Conservation (phyloP, 495 filamentous ascomycete species). For the Glonium stellatum region DNA sequence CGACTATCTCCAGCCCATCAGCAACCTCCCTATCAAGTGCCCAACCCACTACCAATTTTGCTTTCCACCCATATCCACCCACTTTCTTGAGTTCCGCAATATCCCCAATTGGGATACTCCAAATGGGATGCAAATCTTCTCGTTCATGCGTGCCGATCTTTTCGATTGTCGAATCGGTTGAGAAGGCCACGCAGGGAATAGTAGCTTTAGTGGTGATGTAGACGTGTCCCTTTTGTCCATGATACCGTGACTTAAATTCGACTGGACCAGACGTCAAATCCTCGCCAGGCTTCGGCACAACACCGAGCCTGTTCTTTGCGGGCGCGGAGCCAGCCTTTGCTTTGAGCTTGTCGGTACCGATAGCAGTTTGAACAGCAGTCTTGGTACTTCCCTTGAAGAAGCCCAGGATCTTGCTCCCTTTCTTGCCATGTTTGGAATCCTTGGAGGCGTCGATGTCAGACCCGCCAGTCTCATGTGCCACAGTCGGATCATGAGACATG, state of each 20-base stretch:
- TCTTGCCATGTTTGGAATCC: conserved; percentile 37
- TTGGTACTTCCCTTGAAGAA: conserved; percentile 67
- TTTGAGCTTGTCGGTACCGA: conserved; percentile 61
- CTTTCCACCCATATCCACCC: conserved; percentile 84
- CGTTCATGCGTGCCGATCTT: conserved; percentile 46
- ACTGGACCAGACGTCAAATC: conserved; percentile 54
- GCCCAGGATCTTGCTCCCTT: conserved; percentile 49
- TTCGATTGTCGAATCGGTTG: conserved; percentile 38
- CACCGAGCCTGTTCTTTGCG: conserved; percentile 65
- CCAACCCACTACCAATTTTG: conserved; percentile 79
- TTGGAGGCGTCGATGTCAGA: conserved; percentile 38
- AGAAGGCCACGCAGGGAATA: conserved; percentile 55
- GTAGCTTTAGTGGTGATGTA: conserved; percentile 59
- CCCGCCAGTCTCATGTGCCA: conserved; percentile 31
- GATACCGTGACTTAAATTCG: conserved; percentile 64
- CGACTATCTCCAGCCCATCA: conserved; percentile 67
- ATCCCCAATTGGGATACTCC: conserved; percentile 53
- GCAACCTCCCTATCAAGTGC: conserved; percentile 66
- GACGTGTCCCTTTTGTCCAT: conserved; percentile 64
- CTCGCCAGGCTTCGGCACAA: conserved; percentile 48
- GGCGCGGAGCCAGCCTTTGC: conserved; percentile 59
- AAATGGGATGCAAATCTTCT: conserved; percentile 49
- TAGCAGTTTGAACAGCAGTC: conserved; percentile 58
- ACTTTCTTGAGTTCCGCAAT: conserved; percentile 70
- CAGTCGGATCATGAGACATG: conserved; percentile 36